A percentile compares a stretch with the other conserved stretches of the same genome.
These are phyloP conservation scores for Pyrenophora graminea DNA, from an alignment of 2,329 filamentous ascomycete species.

Conservation along the genomic window DNA sequence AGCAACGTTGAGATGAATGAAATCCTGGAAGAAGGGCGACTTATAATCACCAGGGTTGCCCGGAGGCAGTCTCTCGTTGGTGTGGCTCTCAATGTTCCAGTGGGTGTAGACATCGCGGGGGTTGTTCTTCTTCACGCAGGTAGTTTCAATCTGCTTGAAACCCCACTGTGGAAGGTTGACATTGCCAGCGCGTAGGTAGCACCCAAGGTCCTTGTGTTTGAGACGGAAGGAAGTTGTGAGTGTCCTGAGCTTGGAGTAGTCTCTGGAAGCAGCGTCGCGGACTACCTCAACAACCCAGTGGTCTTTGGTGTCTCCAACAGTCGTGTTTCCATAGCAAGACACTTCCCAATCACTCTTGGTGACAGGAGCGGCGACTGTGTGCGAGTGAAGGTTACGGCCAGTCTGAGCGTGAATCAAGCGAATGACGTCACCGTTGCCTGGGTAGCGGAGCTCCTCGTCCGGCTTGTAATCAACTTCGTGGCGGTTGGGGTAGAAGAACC, in stretches of 20 bases:
- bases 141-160: slow-evolving; percentile 99
- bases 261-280: slow-evolving; percentile 82
- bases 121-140: slow-evolving; percentile 91
- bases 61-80: slow-evolving; percentile 87
- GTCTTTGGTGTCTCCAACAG: slow-evolving; percentile 94
- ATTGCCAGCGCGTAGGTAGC: slow-evolving; percentile 93
- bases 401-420: slow-evolving; percentile 94
- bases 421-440: slow-evolving; percentile 76
- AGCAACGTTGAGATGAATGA: slow-evolving; percentile 95
- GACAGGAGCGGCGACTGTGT: slow-evolving; percentile 84
- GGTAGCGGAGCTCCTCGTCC: slow-evolving; percentile 70
- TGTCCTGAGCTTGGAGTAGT: slow-evolving; percentile 83
- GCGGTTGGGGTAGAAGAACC: slow-evolving; percentile 98
- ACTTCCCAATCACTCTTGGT: slow-evolving; percentile 91
- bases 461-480: slow-evolving; percentile 72
- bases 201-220: slow-evolving; percentile 78
- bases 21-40: slow-evolving; percentile 96
- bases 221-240: slow-evolving; percentile 92
- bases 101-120: slow-evolving; percentile 93
- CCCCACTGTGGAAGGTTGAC: slow-evolving; percentile 98
- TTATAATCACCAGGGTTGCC: slow-evolving; percentile 90
- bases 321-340: slow-evolving; percentile 93
- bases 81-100: slow-evolving; percentile 97
- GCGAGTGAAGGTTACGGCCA: slow-evolving; percentile 94
- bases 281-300: slow-evolving; percentile 96